phyloP scores from a whole-genome alignment of 352 stramenopile species.

The Phytopythium chamaehyphon region DNA sequence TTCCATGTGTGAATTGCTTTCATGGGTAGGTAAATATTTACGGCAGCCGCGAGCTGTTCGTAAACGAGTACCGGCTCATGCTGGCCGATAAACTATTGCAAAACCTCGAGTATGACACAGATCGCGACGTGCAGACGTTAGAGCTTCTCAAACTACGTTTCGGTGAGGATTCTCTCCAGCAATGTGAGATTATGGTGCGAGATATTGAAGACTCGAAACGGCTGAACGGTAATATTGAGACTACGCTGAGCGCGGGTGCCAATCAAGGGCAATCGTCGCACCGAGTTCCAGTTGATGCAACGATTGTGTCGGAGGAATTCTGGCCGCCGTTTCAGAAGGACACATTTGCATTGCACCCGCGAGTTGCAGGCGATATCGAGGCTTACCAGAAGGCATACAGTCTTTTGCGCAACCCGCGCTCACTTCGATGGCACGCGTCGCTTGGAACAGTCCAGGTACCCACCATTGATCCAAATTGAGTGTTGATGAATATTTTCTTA shows the following conservation, averaged over 20 bases:
- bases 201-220: slow-evolving; percentile 97
- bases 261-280: not conserved
- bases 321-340: slow-evolving; percentile 95
- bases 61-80: slow-evolving; percentile 98
- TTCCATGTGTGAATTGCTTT: not conserved
- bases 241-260: slow-evolving; percentile 16
- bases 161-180: slow-evolving; percentile 91
- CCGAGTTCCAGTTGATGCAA: slow-evolving; percentile 70
- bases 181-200: slow-evolving; percentile 98
- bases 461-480: too few relatives aligned
- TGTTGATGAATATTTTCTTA: not conserved
- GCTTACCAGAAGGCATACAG: slow-evolving; percentile 90
- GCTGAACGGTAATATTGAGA: slow-evolving; percentile 89
- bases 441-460: slow-evolving; percentile 91
- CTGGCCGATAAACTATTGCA: slow-evolving; percentile 95
- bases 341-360: slow-evolving; percentile 88
- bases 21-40: slow-evolving; percentile 92
- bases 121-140: slow-evolving; percentile 92
- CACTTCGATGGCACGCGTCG: slow-evolving; percentile 91
- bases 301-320: slow-evolving; percentile 97
- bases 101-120: slow-evolving; percentile 93
- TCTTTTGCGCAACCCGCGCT: slow-evolving; percentile 92
- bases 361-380: slow-evolving; percentile 74
- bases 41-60: slow-evolving; percentile 97
- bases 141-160: slow-evolving; percentile 97